Percentiles rank a stretch among this genome's conserved stretches.
These are phyloP conservation scores for Rhynchospora breviuscula DNA, from an alignment of 176 grass and related monocot genomes.

Conservation along the genomic window DNA sequence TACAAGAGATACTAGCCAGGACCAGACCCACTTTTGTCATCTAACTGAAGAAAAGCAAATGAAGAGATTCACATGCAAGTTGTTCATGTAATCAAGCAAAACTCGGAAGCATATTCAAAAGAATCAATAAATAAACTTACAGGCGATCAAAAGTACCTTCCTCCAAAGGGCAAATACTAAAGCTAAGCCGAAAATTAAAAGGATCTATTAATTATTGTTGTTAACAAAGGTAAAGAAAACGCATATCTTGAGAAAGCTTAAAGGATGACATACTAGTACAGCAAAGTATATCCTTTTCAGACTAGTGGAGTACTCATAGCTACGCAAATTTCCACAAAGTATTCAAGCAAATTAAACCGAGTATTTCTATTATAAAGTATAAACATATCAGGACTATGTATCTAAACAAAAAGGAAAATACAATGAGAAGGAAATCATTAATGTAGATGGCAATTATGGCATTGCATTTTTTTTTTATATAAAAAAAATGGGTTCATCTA, in stretches of 20 bases:
- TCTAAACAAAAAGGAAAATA: not conserved
- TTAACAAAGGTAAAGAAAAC: not conserved
- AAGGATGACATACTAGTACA: slow-evolving; percentile 9
- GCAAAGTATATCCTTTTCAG: slow-evolving; percentile 28
- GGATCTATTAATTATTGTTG: not conserved
- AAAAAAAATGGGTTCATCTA: not conserved
- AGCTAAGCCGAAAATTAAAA: slow-evolving; percentile 1
- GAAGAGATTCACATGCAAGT: slow-evolving; percentile 21
- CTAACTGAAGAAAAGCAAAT: slow-evolving; percentile 6
- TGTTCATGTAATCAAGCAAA: slow-evolving; percentile 18
- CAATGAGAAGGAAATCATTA: not conserved
- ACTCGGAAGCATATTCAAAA: not conserved
- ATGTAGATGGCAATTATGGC: not conserved
- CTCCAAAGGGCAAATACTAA: slow-evolving; percentile 15
- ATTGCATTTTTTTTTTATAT: not conserved
- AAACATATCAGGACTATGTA: not conserved
- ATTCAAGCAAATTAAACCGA: not conserved
- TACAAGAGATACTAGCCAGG: not conserved
- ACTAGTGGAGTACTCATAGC: not conserved
- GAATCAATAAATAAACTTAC: slow-evolving; percentile 5
- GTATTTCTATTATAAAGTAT: too few relatives aligned
- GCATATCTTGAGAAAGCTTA: slow-evolving; percentile 7
- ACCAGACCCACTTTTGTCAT: not conserved
- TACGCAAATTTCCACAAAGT: slow-evolving; percentile 12
- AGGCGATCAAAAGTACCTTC: slow-evolving; percentile 12